These are phyloP conservation scores for Lepidium didymum DNA, from an alignment of 345 rosid species.

Conservation along the genomic window DNA sequence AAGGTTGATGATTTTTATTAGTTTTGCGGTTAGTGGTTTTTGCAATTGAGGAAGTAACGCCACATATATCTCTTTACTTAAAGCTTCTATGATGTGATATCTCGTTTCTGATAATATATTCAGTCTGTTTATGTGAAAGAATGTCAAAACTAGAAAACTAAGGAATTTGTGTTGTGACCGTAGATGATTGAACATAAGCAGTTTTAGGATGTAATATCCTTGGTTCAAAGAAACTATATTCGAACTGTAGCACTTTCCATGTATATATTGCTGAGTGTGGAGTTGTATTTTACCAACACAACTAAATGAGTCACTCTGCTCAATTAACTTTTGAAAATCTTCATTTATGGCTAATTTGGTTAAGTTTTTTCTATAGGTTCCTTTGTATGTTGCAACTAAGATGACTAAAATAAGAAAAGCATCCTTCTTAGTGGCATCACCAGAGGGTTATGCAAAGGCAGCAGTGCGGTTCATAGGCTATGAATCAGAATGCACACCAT, in stretches of 20 bases:
- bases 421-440: slow-evolving; percentile 69
- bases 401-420: slow-evolving; percentile 70
- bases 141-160: background rate
- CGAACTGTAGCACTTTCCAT: background rate
- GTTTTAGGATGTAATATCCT: background rate
- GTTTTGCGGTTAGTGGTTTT: background rate
- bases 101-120: background rate
- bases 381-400: slow-evolving; percentile 76
- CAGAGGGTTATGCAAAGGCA: slow-evolving; percentile 60
- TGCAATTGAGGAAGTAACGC: background rate
- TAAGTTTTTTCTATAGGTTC: slow-evolving; percentile 40
- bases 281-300: slow-evolving; percentile 9
- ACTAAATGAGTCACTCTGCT: background rate
- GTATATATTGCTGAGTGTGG: background rate
- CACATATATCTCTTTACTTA: background rate
- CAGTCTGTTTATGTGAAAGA: background rate
- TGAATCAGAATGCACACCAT: slow-evolving; percentile 69
- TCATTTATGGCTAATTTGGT: slow-evolving; percentile 3
- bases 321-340: background rate
- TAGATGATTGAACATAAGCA: background rate
- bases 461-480: slow-evolving; percentile 60
- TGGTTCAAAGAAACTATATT: background rate
- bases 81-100: background rate
- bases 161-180: background rate
- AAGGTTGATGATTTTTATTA: background rate